A percentile compares a stretch with the other conserved stretches of the same genome.
Evolutionary conservation across 192 early-diverging fungal genomes (phyloP).

Genomic region (Gryganskiella cystojenkinii): DNA sequence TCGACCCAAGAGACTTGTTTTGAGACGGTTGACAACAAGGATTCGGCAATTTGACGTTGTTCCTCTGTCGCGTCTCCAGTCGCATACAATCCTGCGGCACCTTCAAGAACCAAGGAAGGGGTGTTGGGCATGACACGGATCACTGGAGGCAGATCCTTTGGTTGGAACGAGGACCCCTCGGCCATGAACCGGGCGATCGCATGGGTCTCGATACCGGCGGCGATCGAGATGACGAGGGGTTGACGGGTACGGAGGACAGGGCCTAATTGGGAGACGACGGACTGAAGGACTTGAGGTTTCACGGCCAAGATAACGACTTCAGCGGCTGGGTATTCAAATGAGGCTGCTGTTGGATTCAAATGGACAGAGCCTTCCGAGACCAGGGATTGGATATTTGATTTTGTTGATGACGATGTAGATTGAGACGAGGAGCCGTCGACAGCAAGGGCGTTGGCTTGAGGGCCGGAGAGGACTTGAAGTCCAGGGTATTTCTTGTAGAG

Average conservation of each 20-base stretch:
- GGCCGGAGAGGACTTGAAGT: constrained; percentile 62
- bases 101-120: constrained; percentile 88
- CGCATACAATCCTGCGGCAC: constrained; percentile 89
- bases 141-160: constrained; percentile 55
- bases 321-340: constrained; percentile 27
- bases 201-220: constrained; percentile 82
- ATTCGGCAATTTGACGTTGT: constrained; percentile 75
- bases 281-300: constrained; percentile 89
- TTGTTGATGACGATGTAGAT: background rate
- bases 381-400: background rate
- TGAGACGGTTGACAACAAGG: constrained; percentile 79
- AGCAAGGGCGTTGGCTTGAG: constrained; percentile 67
- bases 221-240: constrained; percentile 88
- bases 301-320: constrained; percentile 90
- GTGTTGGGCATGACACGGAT: constrained; percentile 97
- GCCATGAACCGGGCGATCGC: constrained; percentile 84
- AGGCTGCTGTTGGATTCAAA: constrained; percentile 31
- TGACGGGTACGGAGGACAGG: constrained; percentile 59
- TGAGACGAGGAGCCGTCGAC: constrained; percentile 59
- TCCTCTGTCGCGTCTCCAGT: constrained; percentile 61
- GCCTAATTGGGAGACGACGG: constrained; percentile 71
- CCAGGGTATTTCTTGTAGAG: constrained; percentile 71
- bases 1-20: constrained; percentile 89
- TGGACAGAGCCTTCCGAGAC: constrained; percentile 30
- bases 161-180: constrained; percentile 24